Evolutionary conservation across 164 flowering plant genomes (phyloP).

Genomic region (Chimonanthus salicifolius): DNA sequence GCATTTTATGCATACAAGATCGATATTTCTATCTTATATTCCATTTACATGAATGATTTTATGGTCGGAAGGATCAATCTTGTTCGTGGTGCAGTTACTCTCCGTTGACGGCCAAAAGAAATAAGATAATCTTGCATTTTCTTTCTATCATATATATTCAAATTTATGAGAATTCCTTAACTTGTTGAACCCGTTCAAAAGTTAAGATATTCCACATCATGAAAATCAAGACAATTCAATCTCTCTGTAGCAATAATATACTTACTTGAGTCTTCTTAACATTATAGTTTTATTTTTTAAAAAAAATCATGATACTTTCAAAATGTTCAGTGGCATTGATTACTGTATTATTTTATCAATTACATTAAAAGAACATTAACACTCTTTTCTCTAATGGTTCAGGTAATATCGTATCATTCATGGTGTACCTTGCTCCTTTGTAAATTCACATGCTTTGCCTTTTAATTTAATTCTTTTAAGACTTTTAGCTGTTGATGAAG

Average conservation of each 20-base stretch:
- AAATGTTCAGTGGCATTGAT: not conserved
- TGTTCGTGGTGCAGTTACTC: no score
- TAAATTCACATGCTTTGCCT: constrained; percentile 17
- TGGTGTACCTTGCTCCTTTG: constrained; percentile 52
- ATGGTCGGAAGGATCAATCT: no score
- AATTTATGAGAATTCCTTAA: no score
- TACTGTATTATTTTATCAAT: not conserved
- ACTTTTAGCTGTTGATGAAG: not conserved
- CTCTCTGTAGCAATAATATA: not conserved
- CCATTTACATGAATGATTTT: no score
- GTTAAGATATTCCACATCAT: no score
- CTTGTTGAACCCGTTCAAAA: no score
- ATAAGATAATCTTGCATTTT: no score
- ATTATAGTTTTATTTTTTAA: not conserved
- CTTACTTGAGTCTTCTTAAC: not conserved
- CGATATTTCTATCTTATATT: no score
- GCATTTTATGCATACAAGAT: no score
- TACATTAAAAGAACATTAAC: not conserved
- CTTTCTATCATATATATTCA: no score
- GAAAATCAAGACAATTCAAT: no score
- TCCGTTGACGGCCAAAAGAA: no score
- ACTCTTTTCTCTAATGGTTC: not conserved
- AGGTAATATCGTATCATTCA: constrained; percentile 49
- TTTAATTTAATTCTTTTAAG: not conserved
- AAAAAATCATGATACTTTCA: not conserved